phyloP scores from a whole-genome alignment of 495 filamentous ascomycete species.

The Aspergillus avenaceus region DNA sequence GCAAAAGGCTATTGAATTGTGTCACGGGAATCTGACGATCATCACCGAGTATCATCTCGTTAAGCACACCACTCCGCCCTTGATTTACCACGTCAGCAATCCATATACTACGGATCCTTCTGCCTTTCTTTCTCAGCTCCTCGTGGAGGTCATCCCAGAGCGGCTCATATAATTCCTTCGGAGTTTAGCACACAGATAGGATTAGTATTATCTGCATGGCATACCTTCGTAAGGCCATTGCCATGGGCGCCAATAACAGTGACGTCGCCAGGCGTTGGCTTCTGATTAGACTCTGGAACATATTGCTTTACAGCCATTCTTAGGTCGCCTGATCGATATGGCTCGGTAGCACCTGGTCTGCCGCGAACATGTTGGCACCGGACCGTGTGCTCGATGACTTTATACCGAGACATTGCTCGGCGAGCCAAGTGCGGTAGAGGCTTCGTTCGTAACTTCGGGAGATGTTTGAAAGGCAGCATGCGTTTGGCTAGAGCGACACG shows the following conservation, averaged over 20 bases:
- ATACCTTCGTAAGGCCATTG: conserved; percentile 70
- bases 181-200: background rate
- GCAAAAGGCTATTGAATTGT: conserved; percentile 47
- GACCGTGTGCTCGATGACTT: conserved; percentile 37
- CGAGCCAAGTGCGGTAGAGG: background rate
- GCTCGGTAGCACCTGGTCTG: conserved; percentile 47
- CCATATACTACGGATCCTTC: conserved; percentile 62
- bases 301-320: conserved; percentile 71
- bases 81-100: conserved; percentile 68
- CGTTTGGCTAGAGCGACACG: too few relatives aligned
- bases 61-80: conserved; percentile 61
- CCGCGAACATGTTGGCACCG: conserved; percentile 59
- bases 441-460: too few relatives aligned
- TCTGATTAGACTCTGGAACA: conserved; percentile 52
- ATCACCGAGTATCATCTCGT: conserved; percentile 62
- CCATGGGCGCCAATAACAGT: conserved; percentile 73
- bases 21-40: conserved; percentile 43
- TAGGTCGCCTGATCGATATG: conserved; percentile 48
- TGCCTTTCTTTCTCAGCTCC: conserved; percentile 37
- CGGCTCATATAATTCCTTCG: conserved; percentile 69
- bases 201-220: conserved; percentile 4
- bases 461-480: too few relatives aligned
- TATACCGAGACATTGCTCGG: conserved; percentile 3
- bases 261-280: conserved; percentile 55
- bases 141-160: conserved; percentile 66